phyloP scores from a whole-genome alignment of 208 protist genomes.

The Leishmania tropica region DNA sequence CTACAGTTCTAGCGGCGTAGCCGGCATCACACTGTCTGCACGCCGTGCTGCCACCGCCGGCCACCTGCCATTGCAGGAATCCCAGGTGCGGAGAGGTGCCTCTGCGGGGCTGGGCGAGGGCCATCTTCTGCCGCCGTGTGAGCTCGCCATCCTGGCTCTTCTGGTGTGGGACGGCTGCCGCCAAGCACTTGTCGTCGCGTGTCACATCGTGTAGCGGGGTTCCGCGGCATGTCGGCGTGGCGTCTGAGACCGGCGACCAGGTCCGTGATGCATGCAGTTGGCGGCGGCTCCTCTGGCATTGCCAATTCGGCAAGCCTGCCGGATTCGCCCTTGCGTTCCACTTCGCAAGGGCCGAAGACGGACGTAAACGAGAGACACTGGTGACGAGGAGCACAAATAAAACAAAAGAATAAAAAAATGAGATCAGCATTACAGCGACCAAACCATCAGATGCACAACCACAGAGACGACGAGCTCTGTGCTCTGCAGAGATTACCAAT shows the following conservation, averaged over 20 bases:
- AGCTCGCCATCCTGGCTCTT: neutral
- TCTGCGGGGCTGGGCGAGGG: neutral
- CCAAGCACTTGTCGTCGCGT: neutral
- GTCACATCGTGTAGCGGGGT: too few species aligned
- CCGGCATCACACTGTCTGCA: neutral
- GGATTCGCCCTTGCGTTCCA: too few species aligned
- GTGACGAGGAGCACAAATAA: too few species aligned
- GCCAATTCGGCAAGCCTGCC: too few species aligned
- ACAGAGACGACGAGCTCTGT: neutral
- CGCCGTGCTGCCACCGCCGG: too few species aligned
- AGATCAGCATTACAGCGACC: neutral
- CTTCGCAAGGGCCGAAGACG: too few species aligned
- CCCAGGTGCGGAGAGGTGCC: neutral
- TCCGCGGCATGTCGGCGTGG: too few species aligned
- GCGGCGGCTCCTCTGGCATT: too few species aligned
- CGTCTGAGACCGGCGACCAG: too few species aligned
- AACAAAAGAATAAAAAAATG: neutral
- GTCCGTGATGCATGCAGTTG: too few species aligned
- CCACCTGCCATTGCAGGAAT: neutral
- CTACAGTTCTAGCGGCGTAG: neutral
- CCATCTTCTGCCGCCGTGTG: neutral
- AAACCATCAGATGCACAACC: neutral
- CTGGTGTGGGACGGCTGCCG: neutral
- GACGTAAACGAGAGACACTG: too few species aligned
- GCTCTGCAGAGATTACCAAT: neutral